Conservation (phyloP, 2,329 filamentous ascomycete genomes). For the Aspergillus puulaauensis region DNA sequence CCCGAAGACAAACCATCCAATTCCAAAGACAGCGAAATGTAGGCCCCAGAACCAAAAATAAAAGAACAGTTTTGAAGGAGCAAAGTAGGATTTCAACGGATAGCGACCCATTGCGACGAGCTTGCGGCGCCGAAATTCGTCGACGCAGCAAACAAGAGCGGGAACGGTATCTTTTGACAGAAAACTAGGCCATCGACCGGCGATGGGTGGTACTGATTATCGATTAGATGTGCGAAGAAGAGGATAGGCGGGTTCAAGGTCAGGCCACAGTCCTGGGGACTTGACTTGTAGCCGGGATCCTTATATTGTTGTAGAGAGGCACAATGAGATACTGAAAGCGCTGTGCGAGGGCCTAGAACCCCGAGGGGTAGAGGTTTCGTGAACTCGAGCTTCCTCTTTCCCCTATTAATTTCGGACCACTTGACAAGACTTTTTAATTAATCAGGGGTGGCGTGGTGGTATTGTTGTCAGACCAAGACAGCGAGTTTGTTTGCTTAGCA, state of each 20-base stretch:
- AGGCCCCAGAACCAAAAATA: constrained; percentile 78
- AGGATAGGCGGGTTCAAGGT: neutral
- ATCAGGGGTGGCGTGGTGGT: constrained; percentile 2
- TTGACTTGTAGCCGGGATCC: neutral
- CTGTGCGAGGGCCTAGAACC: neutral
- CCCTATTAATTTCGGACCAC: neutral
- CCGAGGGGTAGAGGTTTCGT: neutral
- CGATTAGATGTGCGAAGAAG: constrained; percentile 11
- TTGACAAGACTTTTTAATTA: neutral
- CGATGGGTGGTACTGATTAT: constrained; percentile 19
- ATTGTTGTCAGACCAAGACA: neutral
- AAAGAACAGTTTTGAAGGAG: constrained; percentile 70
- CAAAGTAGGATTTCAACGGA: constrained; percentile 58
- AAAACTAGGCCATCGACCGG: constrained; percentile 24
- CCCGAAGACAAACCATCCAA: constrained; percentile 69
- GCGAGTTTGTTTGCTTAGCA: constrained; percentile 7
- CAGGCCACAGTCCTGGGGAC: neutral
- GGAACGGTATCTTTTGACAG: constrained; percentile 1
- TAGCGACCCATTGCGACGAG: constrained; percentile 37
- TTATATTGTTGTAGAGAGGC: neutral
- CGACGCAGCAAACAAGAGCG: neutral
- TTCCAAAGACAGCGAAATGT: constrained; percentile 76
- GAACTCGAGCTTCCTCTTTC: neutral
- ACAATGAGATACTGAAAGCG: neutral
- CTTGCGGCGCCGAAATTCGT: constrained; percentile 34